These are phyloP conservation scores for Ceratorhiza oryzae-sativae DNA, from an alignment of 1,284 basidiomycete genomes.

Conservation along the genomic window DNA sequence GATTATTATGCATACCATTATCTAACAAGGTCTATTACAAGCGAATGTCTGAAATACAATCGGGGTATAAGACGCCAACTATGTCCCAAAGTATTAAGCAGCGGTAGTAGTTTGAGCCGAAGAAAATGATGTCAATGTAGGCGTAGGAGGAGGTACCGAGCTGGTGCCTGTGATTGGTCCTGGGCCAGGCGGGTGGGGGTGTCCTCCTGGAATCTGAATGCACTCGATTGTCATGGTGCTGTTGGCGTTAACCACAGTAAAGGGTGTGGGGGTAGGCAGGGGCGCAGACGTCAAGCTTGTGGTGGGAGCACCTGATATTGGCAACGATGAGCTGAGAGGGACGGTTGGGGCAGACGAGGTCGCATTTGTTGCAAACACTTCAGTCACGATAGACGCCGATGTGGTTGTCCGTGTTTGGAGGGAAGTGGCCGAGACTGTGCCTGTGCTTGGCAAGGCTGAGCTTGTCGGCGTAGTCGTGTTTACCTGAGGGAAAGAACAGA, in stretches of 20 bases:
- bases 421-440: background rate
- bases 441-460: background rate
- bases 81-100: background rate
- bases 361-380: background rate
- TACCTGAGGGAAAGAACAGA: conserved; percentile 8
- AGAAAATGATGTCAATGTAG: background rate
- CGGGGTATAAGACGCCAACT: background rate
- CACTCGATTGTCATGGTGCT: conserved; percentile 6
- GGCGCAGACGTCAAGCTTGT: no score
- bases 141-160: background rate
- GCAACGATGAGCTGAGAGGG: background rate
- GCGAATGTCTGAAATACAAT: background rate
- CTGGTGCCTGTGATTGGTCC: background rate
- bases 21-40: background rate
- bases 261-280: conserved; percentile 3
- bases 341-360: background rate
- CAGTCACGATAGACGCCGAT: background rate
- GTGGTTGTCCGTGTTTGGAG: background rate
- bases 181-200: background rate
- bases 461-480: background rate
- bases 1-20: background rate
- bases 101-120: background rate
- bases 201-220: background rate
- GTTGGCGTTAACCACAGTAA: conserved; percentile 10
- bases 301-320: background rate